Evolutionary conservation across 257 asterid genomes (phyloP).

Genomic region (Jacaranda mimosifolia): DNA sequence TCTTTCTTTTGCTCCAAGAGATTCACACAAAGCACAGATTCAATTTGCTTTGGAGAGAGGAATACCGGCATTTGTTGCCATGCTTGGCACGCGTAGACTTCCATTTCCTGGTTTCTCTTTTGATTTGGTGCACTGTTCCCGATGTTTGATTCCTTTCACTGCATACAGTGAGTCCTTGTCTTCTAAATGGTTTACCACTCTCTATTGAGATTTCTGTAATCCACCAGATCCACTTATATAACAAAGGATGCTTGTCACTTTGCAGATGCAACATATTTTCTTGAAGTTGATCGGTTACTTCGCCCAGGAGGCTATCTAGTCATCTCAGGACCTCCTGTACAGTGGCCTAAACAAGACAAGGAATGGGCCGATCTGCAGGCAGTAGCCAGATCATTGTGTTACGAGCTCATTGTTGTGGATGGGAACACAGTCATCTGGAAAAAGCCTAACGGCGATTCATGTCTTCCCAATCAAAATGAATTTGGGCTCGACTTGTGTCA

Average conservation of each 20-base stretch:
- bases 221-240: slow-evolving; percentile 28
- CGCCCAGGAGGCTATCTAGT: slow-evolving; percentile 98
- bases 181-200: slow-evolving; percentile 15
- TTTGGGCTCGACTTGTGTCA: slow-evolving; percentile 75
- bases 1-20: slow-evolving; percentile 97
- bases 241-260: slow-evolving; percentile 29
- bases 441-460: slow-evolving; percentile 79
- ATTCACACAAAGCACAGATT: slow-evolving; percentile 94
- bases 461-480: slow-evolving; percentile 82
- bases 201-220: slow-evolving; percentile 14
- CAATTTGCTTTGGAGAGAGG: slow-evolving; percentile 99
- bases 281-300: slow-evolving; percentile 95
- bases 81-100: slow-evolving; percentile 97
- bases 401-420: slow-evolving; percentile 88
- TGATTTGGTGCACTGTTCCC: slow-evolving; percentile 96
- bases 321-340: slow-evolving; percentile 97
- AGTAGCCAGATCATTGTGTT: slow-evolving; percentile 86
- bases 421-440: slow-evolving; percentile 98
- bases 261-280: slow-evolving; percentile 95
- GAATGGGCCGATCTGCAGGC: slow-evolving; percentile 98
- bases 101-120: slow-evolving; percentile 92
- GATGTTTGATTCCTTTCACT: slow-evolving; percentile 95
- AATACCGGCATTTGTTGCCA: slow-evolving; percentile 93
- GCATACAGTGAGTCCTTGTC: slow-evolving; percentile 78
- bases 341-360: slow-evolving; percentile 93